phyloP scores from a whole-genome alignment of 345 rosid species.

The Combretum micranthum region DNA sequence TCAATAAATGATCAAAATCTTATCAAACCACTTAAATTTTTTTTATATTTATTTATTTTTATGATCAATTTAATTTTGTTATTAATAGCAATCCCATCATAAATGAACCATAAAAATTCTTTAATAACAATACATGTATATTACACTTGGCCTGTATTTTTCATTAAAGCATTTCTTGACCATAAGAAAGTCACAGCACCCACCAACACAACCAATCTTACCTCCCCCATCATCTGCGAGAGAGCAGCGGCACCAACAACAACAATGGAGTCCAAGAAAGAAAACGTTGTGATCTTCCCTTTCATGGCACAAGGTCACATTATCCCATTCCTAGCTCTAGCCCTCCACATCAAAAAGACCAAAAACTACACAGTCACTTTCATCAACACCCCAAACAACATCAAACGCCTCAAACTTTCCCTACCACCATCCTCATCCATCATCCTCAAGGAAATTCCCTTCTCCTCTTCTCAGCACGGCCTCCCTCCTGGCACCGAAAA shows the following conservation, averaged over 20 bases:
- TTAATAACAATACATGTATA: too few relatives aligned
- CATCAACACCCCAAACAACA: constrained; percentile 58
- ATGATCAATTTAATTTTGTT: too few relatives aligned
- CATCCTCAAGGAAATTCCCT: constrained; percentile 49
- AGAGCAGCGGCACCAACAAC: too few relatives aligned
- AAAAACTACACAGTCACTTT: constrained; percentile 24
- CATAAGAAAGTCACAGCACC: too few relatives aligned
- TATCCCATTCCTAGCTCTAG: constrained; percentile 64
- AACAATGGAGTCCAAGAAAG: constrained; percentile 2
- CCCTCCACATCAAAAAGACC: constrained; percentile 42
- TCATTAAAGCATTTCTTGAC: too few relatives aligned
- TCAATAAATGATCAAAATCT: too few relatives aligned
- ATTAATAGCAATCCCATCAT: background rate
- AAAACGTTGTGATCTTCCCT: constrained; percentile 54
- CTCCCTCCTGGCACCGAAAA: constrained; percentile 68
- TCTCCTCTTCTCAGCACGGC: constrained; percentile 51
- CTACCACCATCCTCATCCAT: constrained; percentile 47
- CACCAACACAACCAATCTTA: background rate
- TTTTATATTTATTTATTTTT: background rate
- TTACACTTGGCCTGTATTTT: too few relatives aligned
- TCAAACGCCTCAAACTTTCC: constrained; percentile 35
- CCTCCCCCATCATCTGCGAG: background rate
- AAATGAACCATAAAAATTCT: too few relatives aligned
- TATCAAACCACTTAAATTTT: too few relatives aligned
- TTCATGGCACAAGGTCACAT: constrained; percentile 87